Base-by-base conservation (phyloP, 257 asterid genomes). In the Haberlea rhodopensis region DNA sequence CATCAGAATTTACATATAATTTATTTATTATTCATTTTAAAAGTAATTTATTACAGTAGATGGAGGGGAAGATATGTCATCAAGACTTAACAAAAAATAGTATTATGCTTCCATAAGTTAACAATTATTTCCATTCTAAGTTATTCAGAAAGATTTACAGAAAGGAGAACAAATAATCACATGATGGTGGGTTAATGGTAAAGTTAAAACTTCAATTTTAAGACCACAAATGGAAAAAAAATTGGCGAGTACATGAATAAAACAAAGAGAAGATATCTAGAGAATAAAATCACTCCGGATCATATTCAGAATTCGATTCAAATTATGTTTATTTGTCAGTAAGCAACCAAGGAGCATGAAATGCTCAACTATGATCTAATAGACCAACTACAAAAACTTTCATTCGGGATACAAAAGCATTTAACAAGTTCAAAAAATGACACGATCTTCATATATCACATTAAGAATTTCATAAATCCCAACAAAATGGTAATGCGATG, bases 361-460 rank as follows among this genome's bases (percentile, higher is more conserved):
- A 31, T 34, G 16, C 53, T 2, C 7, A 62, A 53, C 2, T 37
- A 53, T 53, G 67, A 69, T 28, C 55, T 45, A 24, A 56, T 24
- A 28, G 70, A 21, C 63, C 26, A 24, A 55, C 46, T 31, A 22
- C 16, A 66, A 56, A 20, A 54, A 9, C 37, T 62, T 45, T 20
- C 15, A 20, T 20, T 25, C 6, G 26, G 49, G 8, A 52, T 1
- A 27, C 53, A 37, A 34, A 55, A 20, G 16, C 8, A 60, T 40
- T 53, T 32, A 9, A 34, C 9, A 25, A n/a, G 43, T 29, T 21
- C 1, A 40, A 57, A 57, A 15, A 27, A 26, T 6, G 5, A 25
- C 22, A 19, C 43, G 52, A 52, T 5, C 21, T 27, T 15, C 13
- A 23, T 43, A 19, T 15, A 19, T 15, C 60, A 49, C 60, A 9